phyloP scores from a whole-genome alignment of 2,329 filamentous ascomycete species.

The Xylariales sp. region DNA sequence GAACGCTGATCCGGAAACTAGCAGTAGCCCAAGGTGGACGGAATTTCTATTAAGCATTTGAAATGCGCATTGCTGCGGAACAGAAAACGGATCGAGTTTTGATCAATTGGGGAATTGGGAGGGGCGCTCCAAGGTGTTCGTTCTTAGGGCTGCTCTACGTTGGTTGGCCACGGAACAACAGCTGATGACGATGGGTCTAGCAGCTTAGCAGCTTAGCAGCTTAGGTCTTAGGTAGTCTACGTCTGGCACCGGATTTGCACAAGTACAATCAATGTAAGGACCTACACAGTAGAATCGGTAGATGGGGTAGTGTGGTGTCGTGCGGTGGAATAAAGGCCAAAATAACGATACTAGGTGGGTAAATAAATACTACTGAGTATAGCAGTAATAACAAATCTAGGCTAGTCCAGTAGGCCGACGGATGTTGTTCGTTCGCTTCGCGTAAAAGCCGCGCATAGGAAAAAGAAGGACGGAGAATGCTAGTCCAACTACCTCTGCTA shows the following conservation, averaged over 20 bases:
- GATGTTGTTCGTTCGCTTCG: too few relatives aligned
- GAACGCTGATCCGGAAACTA: slow-evolving; percentile 5
- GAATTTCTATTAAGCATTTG: slow-evolving; percentile 10
- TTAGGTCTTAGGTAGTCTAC: neutral
- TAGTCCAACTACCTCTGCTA: too few relatives aligned
- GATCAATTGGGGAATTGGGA: neutral
- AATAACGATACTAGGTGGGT: neutral
- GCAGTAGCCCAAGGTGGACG: slow-evolving; percentile 1
- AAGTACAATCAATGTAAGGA: too few relatives aligned
- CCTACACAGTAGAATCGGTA: too few relatives aligned
- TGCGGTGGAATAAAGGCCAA: too few relatives aligned
- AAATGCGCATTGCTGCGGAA: slow-evolving; percentile 6
- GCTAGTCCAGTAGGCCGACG: too few relatives aligned
- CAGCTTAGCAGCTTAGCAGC: neutral
- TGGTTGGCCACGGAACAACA: slow-evolving; percentile 4
- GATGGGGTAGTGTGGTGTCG: too few relatives aligned
- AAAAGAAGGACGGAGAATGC: slow-evolving; percentile 5
- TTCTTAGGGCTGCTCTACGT: slow-evolving; percentile 7
- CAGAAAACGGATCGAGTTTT: neutral
- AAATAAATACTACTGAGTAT: neutral
- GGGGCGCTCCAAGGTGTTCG: neutral
- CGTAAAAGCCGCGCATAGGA: neutral
- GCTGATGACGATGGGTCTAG: slow-evolving; percentile 19
- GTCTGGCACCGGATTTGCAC: too few relatives aligned
- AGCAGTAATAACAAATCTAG: too few relatives aligned